Evolutionary conservation across 129 eudicot species (phyloP).

Genomic region (Erigeron canadensis): DNA sequence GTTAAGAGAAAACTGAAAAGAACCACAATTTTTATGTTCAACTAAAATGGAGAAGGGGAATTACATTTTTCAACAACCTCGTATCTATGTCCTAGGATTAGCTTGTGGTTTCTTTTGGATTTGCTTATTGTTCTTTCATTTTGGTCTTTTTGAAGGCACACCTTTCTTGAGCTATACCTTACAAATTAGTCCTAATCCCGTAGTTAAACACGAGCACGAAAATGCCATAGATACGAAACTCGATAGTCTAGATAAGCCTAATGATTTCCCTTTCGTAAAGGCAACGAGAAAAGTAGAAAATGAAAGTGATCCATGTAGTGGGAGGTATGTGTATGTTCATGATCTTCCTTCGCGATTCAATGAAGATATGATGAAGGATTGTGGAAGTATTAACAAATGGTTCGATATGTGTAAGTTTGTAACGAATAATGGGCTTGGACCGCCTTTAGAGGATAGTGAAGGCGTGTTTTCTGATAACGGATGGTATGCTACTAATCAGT

Average conservation of each 20-base stretch:
- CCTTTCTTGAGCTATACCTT: slow-evolving; percentile 22
- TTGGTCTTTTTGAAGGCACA: slow-evolving; percentile 44
- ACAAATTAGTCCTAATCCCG: slow-evolving; percentile 26
- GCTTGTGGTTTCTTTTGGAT: slow-evolving; percentile 62
- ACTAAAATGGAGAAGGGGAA: slow-evolving; percentile 61
- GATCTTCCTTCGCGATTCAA: slow-evolving; percentile 81
- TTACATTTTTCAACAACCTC: slow-evolving; percentile 44
- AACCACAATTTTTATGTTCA: too few species aligned
- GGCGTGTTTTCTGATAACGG: slow-evolving; percentile 76
- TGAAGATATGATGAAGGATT: slow-evolving; percentile 74
- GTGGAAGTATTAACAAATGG: slow-evolving; percentile 71
- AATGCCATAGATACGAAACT: background rate
- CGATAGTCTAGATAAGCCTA: slow-evolving; percentile 8
- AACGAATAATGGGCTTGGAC: slow-evolving; percentile 76
- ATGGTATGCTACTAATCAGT: slow-evolving; percentile 86
- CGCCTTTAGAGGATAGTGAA: slow-evolving; percentile 62
- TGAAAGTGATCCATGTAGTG: slow-evolving; percentile 86
- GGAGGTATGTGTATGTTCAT: slow-evolving; percentile 78
- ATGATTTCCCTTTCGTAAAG: slow-evolving; percentile 52
- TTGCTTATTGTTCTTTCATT: slow-evolving; percentile 59
- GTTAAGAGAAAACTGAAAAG: too few species aligned
- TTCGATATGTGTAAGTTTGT: slow-evolving; percentile 71
- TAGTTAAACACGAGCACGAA: background rate
- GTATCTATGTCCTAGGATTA: slow-evolving; percentile 50
- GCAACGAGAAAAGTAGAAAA: slow-evolving; percentile 66